These are phyloP conservation scores for Rhododendron simsii DNA, from an alignment of 148 eudicot species.

Conservation along the genomic window DNA sequence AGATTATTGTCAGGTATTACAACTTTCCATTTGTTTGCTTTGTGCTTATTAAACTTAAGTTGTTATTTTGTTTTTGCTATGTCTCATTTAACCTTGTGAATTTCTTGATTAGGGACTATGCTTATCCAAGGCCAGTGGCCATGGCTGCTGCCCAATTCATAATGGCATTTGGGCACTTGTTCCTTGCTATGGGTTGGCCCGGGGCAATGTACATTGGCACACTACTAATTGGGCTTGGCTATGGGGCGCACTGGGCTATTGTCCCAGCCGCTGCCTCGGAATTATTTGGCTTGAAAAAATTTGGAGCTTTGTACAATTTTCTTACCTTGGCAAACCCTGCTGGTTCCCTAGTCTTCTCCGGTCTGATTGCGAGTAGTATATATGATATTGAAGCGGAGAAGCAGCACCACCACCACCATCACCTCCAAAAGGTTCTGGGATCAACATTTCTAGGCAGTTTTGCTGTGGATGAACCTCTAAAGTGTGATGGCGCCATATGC, in stretches of 20 bases:
- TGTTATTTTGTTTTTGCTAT: background rate
- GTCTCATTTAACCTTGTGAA: background rate
- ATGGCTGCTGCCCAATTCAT: conserved; percentile 72
- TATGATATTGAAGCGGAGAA: conserved; percentile 89
- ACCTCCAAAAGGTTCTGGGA: background rate
- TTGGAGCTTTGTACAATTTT: conserved; percentile 86
- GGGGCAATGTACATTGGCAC: conserved; percentile 88
- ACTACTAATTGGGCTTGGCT: conserved; percentile 85
- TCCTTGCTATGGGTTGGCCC: conserved; percentile 83
- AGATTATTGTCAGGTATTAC: conserved; percentile 70
- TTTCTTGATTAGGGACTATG: conserved; percentile 55
- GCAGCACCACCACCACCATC: conserved; percentile 42
- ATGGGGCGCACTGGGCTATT: conserved; percentile 97
- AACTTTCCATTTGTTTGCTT: background rate
- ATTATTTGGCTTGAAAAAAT: conserved; percentile 84
- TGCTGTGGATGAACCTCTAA: conserved; percentile 46
- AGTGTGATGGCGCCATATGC: conserved; percentile 79
- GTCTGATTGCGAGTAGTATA: conserved; percentile 76
- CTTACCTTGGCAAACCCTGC: conserved; percentile 88
- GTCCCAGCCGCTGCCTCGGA: conserved; percentile 94
- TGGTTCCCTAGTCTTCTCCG: conserved; percentile 80
- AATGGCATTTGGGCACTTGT: conserved; percentile 79
- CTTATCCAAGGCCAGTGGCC: conserved; percentile 82
- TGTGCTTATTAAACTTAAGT: background rate
- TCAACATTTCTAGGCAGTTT: conserved; percentile 20